phyloP scores from a whole-genome alignment of 2,329 filamentous ascomycete genomes.

The Fusarium secorum region DNA sequence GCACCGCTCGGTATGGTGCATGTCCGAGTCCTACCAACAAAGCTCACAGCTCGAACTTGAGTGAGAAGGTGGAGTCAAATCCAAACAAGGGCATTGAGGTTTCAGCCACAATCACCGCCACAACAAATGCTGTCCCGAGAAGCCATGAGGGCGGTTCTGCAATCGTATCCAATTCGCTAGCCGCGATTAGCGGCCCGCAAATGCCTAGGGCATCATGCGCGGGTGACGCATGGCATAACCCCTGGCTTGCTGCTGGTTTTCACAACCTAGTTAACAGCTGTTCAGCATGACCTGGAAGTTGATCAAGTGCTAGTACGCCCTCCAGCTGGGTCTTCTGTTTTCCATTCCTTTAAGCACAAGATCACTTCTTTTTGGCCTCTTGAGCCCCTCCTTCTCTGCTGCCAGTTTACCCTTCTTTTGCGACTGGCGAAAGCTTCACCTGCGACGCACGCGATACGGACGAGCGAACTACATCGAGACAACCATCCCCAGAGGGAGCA shows the following conservation, averaged over 20 bases:
- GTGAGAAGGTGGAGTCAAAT: neutral
- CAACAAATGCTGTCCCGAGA: neutral
- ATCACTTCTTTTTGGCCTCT: neutral
- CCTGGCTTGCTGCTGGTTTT: conserved; percentile 1
- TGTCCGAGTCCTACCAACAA: conserved; percentile 5
- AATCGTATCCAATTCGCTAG: conserved; percentile 12
- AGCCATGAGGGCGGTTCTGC: conserved; percentile 15
- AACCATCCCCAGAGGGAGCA: neutral
- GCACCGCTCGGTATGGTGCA: neutral
- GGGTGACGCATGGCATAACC: conserved; percentile 32
- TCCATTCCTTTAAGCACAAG: neutral
- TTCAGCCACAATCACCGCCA: conserved; percentile 18
- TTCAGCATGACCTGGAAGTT: conserved; percentile 26
- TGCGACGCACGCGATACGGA: neutral
- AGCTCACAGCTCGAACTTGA: neutral
- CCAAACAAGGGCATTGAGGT: neutral
- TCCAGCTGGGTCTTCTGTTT: neutral
- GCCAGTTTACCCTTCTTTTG: neutral
- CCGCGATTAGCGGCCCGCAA: conserved; percentile 1
- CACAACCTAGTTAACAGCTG: neutral
- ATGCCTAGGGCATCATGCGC: conserved; percentile 4
- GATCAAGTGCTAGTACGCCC: conserved; percentile 14
- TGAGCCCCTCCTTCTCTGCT: neutral
- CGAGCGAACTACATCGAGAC: neutral
- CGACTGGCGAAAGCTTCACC: neutral